Base-by-base conservation (phyloP, 1,284 basidiomycete genomes). In the Chondrostereum purpureum region DNA sequence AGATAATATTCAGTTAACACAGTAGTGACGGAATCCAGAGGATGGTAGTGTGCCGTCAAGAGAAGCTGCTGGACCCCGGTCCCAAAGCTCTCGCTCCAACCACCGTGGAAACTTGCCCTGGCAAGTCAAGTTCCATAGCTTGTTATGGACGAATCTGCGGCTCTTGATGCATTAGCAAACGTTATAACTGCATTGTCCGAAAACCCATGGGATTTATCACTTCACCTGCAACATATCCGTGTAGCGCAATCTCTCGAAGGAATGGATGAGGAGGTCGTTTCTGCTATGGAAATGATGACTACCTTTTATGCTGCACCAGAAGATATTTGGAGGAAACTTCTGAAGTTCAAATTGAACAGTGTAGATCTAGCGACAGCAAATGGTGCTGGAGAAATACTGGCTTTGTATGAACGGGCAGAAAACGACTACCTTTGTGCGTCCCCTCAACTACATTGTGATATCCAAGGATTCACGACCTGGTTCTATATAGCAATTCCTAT, bases 351-450 rank as follows among this genome's bases (percentile, higher is more conserved):
- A 55, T 61, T 72, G 43, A 57, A 63, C n/a, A 53, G 63, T 2
- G 62, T 69, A 3, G 66, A 82, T 52, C 45, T 81, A 21, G 66
- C 74, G 23, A 70, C 71, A 3, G 57, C 62, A 13, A 72, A 78
- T 39, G 75, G 71, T 11, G 66, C 81, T 17, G 57, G 74, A 35
- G 77, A 80, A 39, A 60, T 89, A 10, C 61, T 88, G 46, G 72
- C 73, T n/a, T 53, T 81, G 38, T 92, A 84, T 58, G 63, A 70
- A 36, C 74, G 71, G 38, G 89, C 90, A 13, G 87, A 90, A 59
- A 65, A 63, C 13, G 90, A 93, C 56, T 92, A 92, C 58, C 58
- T 91, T 21, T 92, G 90, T 92, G 61, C 63, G 88, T 64, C 43
- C 42, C 36, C 19, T n/a, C 22, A 38, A 36, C 19, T 21, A 35